Percentiles rank a stretch among this genome's conserved stretches.
Evolutionary conservation across 352 stramenopile species (phyloP).

Genomic region (Globisporangium camurandrum): DNA sequence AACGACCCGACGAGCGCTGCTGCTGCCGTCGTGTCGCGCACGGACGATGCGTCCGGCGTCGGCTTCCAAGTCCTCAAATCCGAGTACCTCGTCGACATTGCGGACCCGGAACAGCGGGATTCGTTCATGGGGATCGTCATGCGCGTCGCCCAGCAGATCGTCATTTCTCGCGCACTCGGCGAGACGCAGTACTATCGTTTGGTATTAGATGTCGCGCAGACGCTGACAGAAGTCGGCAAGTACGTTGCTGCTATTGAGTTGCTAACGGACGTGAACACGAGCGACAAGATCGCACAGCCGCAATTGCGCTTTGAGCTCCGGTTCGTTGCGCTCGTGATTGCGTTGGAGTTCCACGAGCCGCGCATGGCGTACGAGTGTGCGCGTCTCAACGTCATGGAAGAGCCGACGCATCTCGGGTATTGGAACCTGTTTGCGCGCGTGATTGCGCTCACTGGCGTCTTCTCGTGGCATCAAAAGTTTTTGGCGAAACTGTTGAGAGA

Average conservation of each 20-base stretch:
- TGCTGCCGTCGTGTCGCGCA: constrained; percentile 47
- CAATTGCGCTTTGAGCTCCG: constrained; percentile 70
- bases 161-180: constrained; percentile 64
- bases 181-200: constrained; percentile 72
- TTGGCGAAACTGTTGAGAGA: constrained; percentile 73
- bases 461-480: constrained; percentile 86
- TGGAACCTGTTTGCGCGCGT: constrained; percentile 83
- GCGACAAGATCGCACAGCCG: constrained; percentile 71
- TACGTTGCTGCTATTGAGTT: constrained; percentile 81
- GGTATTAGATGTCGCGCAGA: constrained; percentile 73
- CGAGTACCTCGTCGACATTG: constrained; percentile 78
- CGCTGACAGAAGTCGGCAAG: constrained; percentile 72
- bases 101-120: constrained; percentile 57
- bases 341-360: constrained; percentile 79
- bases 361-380: constrained; percentile 86
- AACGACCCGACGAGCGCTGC: constrained; percentile 46
- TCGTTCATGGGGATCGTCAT: constrained; percentile 84
- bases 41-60: constrained; percentile 53
- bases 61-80: constrained; percentile 78
- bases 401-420: constrained; percentile 71
- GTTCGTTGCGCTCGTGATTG: constrained; percentile 78
- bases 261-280: constrained; percentile 82
- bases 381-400: constrained; percentile 82
- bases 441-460: constrained; percentile 77
- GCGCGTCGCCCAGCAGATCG: constrained; percentile 74